Conservation (phyloP, 768 basidiomycete species). For the Boletus coccyginus region DNA sequence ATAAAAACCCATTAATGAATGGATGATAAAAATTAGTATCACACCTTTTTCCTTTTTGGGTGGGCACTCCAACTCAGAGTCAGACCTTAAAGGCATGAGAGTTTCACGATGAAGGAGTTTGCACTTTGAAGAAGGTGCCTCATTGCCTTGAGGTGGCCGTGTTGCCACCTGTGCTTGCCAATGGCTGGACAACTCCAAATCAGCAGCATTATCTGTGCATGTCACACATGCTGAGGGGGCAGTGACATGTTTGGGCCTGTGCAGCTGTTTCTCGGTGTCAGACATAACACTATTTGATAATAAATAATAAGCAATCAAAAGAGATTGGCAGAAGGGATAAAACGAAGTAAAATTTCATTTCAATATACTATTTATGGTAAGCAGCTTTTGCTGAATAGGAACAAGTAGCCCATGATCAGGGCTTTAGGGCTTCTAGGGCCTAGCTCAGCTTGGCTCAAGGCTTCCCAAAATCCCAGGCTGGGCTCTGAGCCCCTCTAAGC, state of each 20-base stretch:
- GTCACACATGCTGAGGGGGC: background rate
- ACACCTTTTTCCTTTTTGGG: background rate
- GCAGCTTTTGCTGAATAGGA: background rate
- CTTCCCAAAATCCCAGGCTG: background rate
- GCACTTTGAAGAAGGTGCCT: too few relatives aligned
- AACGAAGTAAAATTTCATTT: conserved; percentile 5
- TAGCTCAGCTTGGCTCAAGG: background rate
- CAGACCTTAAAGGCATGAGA: too few relatives aligned
- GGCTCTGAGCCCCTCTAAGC: background rate
- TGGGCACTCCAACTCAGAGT: background rate
- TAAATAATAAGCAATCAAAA: background rate
- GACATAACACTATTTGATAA: background rate
- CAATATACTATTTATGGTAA: conserved; percentile 1
- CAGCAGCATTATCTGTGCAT: background rate
- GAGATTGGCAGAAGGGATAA: background rate
- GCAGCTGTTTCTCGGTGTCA: background rate
- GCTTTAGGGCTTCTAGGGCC: conserved; percentile 3
- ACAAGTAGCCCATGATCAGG: too few relatives aligned
- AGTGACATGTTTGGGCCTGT: background rate
- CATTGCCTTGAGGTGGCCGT: conserved; percentile 3
- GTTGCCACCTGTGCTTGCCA: background rate
- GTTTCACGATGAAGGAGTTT: too few relatives aligned
- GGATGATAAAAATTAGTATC: too few relatives aligned
- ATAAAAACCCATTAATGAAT: too few relatives aligned
- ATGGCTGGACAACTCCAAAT: background rate